Evolutionary conservation across 1,284 basidiomycete genomes (phyloP).

Genomic region (Boletus smithii): DNA sequence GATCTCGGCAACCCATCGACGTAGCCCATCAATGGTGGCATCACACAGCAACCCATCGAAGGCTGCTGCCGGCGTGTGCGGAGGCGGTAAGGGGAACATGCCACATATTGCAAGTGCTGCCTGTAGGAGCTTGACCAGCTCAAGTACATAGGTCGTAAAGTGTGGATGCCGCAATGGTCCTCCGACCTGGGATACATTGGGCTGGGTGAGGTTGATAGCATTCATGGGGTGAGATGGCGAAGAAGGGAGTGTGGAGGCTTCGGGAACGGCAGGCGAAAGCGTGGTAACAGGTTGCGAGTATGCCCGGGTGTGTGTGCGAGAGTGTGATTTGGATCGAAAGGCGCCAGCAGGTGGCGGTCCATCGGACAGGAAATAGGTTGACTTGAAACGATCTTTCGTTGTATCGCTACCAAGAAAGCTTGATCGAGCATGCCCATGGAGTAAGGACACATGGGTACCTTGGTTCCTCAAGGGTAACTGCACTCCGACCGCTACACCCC

Average conservation of each 20-base stretch:
- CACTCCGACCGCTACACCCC: conserved; percentile 72
- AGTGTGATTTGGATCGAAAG: conserved; percentile 31
- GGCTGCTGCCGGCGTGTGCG: conserved; percentile 26
- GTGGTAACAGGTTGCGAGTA: conserved; percentile 28
- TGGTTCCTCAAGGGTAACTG: conserved; percentile 71
- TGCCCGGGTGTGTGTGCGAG: conserved; percentile 30
- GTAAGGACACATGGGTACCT: conserved; percentile 37
- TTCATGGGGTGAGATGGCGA: conserved; percentile 20
- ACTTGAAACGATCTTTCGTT: conserved; percentile 72
- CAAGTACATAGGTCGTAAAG: conserved; percentile 53
- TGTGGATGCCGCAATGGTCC: conserved; percentile 30
- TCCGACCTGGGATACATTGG: conserved; percentile 17
- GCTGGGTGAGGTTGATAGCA: conserved; percentile 5
- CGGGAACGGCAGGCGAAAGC: conserved; percentile 29
- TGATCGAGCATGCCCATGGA: conserved; percentile 8
- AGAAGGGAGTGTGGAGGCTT: conserved; percentile 13
- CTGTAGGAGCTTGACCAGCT: conserved; percentile 71
- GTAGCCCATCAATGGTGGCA: conserved; percentile 63
- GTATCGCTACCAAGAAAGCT: conserved; percentile 49
- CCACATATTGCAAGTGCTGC: conserved; percentile 67
- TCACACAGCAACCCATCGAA: conserved; percentile 73
- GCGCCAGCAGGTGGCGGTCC: conserved; percentile 22
- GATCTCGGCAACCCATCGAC: conserved; percentile 61
- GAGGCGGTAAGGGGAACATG: conserved; percentile 42
- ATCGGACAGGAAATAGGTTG: conserved; percentile 61